Conservation (phyloP, 2,329 filamentous ascomycete genomes). For the Aspergillus sp. region DNA sequence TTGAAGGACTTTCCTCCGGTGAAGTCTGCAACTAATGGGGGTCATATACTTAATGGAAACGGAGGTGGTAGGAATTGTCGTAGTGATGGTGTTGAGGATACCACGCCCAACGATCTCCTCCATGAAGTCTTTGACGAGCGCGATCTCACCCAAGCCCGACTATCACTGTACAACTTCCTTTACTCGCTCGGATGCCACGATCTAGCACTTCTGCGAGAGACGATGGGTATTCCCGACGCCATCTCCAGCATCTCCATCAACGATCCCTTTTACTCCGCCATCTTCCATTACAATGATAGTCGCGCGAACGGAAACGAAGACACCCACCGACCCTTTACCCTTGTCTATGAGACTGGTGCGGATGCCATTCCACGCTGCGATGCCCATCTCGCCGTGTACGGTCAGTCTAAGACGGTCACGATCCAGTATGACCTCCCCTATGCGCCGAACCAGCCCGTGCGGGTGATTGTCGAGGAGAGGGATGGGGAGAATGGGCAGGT, state of each 20-base stretch:
- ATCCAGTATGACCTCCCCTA: slow-evolving; percentile 56
- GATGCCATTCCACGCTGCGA: slow-evolving; percentile 45
- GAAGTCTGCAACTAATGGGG: no score
- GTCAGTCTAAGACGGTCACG: slow-evolving; percentile 48
- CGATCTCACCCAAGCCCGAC: slow-evolving; percentile 23
- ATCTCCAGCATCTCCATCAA: slow-evolving; percentile 43
- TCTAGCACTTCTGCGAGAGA: slow-evolving; percentile 51
- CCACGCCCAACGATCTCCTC: slow-evolving; percentile 7
- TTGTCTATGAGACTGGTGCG: slow-evolving; percentile 56
- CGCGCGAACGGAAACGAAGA: slow-evolving; percentile 7
- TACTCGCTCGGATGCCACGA: slow-evolving; percentile 51
- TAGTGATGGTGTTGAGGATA: no score
- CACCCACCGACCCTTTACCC: slow-evolving; percentile 37
- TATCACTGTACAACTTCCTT: slow-evolving; percentile 39
- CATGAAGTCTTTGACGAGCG: slow-evolving; percentile 23
- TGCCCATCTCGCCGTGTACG: slow-evolving; percentile 44
- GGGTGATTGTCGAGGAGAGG: slow-evolving; percentile 35
- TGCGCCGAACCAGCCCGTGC: slow-evolving; percentile 52
- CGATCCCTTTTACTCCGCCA: slow-evolving; percentile 37
- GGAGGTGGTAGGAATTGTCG: no score
- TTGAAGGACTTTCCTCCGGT: no score
- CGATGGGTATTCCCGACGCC: slow-evolving; percentile 45
- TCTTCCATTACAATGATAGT: slow-evolving; percentile 27
- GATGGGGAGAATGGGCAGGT: slow-evolving; percentile 17
- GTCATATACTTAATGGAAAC: no score